Base-by-base conservation (phyloP, 2,329 filamentous ascomycete species). In the Claviceps humidiphila region DNA sequence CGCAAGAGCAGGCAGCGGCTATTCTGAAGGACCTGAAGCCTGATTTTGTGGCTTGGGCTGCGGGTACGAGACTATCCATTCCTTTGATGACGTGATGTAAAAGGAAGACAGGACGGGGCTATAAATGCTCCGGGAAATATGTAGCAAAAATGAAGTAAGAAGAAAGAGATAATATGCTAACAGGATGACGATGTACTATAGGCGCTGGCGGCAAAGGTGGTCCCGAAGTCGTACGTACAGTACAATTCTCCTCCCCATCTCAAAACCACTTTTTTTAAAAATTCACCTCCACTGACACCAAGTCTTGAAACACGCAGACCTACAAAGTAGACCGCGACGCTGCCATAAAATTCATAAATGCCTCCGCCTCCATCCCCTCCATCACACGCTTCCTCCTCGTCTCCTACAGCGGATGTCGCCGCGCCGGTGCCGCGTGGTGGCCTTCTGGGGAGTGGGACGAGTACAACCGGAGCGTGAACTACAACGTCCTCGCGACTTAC, bases 1-100 rank as follows among this genome's bases (percentile, higher is more conserved):
- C 71, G 51, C 74, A 81, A 49, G 70, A 68, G 0, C 77, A 84
- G 56, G 87, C 85, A 1, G 71, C 77, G 58, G 70, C 68, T 40
- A 76, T 90, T 53, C 65, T 91, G 41, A 72, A 78, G 56, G 70
- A 75, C 58, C 77, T 81, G 20, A 74, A 76, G 63, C 71, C 78
- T 2, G 81, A 87, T 63, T 85, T 81, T 64, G 73, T 87, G 34
- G 76, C 85, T 56, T 87, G 80, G 79, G 80, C 76, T 57, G 83
- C 84, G 17, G 83, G 82, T 80, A 63, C 44, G 71, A 43, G n/a
- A 41, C 16, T 42, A 3, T 61, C 7, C n/a, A 16, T 16, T 17
- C 9, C 11, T 34, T 34, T 34, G 30, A 34, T 22, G 13, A 4
- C 39, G 7, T 6, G 11, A n/a, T 4, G 4, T 2, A 30, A 20